These are phyloP conservation scores for Bidens hawaiensis DNA, from an alignment of 140 eudicot species.

Conservation along the genomic window DNA sequence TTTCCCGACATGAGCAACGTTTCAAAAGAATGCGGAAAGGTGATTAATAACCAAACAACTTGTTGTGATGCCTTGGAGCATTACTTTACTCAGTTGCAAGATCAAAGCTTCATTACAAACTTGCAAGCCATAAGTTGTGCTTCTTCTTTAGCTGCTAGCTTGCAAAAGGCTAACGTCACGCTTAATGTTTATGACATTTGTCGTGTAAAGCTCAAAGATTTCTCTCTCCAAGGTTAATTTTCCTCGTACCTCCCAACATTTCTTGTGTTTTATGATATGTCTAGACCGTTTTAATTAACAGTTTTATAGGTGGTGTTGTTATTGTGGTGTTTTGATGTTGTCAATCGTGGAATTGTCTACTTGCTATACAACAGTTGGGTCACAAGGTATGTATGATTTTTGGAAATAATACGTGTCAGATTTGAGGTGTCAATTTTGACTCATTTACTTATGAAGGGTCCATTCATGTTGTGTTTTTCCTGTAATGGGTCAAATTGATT, in stretches of 20 bases:
- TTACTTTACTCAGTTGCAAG: slow-evolving; percentile 49
- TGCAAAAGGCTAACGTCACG: slow-evolving; percentile 46
- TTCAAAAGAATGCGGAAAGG: slow-evolving; percentile 43
- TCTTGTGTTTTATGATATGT: neutral
- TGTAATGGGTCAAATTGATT: neutral
- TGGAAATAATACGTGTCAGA: neutral
- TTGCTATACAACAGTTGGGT: slow-evolving; percentile 44
- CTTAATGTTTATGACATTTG: slow-evolving; percentile 42
- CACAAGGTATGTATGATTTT: slow-evolving; percentile 43
- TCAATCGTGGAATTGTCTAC: slow-evolving; percentile 4
- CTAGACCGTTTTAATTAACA: slow-evolving; percentile 14
- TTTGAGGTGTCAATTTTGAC: neutral
- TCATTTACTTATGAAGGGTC: neutral
- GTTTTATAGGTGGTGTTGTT: slow-evolving; percentile 2
- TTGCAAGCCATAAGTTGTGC: slow-evolving; percentile 72
- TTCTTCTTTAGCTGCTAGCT: slow-evolving; percentile 37
- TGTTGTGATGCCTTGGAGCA: slow-evolving; percentile 54
- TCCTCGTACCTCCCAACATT: neutral
- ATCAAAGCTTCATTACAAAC: slow-evolving; percentile 65
- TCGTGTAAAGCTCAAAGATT: slow-evolving; percentile 56
- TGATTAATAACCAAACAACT: slow-evolving; percentile 26
- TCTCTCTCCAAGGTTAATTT: slow-evolving; percentile 65
- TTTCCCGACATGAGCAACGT: slow-evolving; percentile 39
- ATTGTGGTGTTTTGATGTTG: neutral
- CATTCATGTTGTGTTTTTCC: neutral